Percentiles rank a stretch among this genome's conserved stretches.
These are phyloP conservation scores for Tolypocladium sp. DNA, from an alignment of 2,329 filamentous ascomycete species.

Conservation along the genomic window DNA sequence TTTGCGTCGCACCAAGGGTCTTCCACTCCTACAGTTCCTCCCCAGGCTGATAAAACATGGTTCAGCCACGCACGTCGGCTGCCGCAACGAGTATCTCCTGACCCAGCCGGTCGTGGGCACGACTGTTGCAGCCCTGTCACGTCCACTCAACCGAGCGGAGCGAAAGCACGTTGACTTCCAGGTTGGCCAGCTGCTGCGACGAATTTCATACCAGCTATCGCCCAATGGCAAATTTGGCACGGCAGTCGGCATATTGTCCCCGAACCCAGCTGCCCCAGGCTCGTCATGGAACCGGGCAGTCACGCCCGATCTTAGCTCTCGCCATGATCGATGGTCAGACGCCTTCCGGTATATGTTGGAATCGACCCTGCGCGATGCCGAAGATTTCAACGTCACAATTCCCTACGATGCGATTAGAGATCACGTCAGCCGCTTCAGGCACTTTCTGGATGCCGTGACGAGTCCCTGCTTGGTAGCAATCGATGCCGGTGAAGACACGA, in stretches of 20 bases:
- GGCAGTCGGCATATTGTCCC: conserved; percentile 14
- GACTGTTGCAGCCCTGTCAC: conserved; percentile 25
- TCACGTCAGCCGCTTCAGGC: conserved; percentile 39
- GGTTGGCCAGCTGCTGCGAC: conserved; percentile 34
- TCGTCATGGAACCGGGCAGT: conserved; percentile 13
- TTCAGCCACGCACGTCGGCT: conserved; percentile 12
- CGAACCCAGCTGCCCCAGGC: background rate
- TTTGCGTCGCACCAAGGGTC: background rate
- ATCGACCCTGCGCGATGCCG: conserved; percentile 46
- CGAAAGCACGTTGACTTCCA: conserved; percentile 34
- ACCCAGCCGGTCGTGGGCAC: conserved; percentile 27
- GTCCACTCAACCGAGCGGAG: conserved; percentile 23
- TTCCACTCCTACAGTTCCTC: conserved; percentile 20
- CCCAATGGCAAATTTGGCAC: conserved; percentile 39
- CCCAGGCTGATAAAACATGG: conserved; percentile 32
- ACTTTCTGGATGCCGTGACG: conserved; percentile 42
- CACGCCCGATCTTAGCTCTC: conserved; percentile 4
- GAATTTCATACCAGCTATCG: conserved; percentile 32
- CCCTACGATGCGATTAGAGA: conserved; percentile 45
- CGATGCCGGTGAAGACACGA: conserved; percentile 40
- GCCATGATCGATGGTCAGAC: conserved; percentile 37
- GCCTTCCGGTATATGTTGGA: conserved; percentile 51
- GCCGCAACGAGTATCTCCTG: conserved; percentile 31
- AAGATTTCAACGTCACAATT: conserved; percentile 50
- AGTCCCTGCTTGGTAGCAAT: conserved; percentile 44